Base-by-base conservation (phyloP, 306 rosid genomes). In the Citrullus mucosospermus region DNA sequence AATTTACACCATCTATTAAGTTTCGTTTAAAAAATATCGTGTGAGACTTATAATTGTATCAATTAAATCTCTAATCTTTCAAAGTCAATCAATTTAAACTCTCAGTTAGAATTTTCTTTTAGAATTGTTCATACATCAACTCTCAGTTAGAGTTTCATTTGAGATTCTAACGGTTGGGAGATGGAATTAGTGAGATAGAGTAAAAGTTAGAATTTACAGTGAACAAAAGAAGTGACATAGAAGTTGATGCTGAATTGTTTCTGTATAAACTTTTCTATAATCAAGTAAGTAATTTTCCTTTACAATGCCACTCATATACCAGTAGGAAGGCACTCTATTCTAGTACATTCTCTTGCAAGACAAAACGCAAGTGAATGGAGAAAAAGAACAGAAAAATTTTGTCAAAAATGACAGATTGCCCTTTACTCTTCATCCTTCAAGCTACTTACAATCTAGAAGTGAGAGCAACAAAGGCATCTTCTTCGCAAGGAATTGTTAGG, bases 401-500 rank as follows among this genome's bases (percentile, higher is more conserved):
- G 44, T 32, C 5, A 41, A 41, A 68, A 41, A 68, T 41, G 15
- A 2, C 15, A 4, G 10, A 8, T 20, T 9, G 15, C n/a, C 17
- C 53, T 41, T 11, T 41, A 1, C 17, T 68, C 54, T 20, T 39
- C 75, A 41, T 68, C 34, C 54, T 68, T 70, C 56, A 70, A 22
- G 57, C 6, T n/a, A 25, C 57, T 9, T 68, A 16, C 62, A 85
- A 61, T 41, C 57, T 32, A 60, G 85, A 83, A 61, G 82, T 78
- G 83, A 85, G 79, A 68, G 76, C 34, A 15, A 77, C 6, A 10
- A 88, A 88, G 25, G 75, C 57, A 53, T 88, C 85, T 82, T 85
- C 84, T 9, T 61, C 63, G 87, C 89, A 88, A 9, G 87, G 89
- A 72, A 85, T 88, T 28, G 83, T 84, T 25, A 88, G 87, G 50